Evolutionary conservation across 371 early-diverging fungal genomes (phyloP).

Genomic region (Rhizopus arrhizus): DNA sequence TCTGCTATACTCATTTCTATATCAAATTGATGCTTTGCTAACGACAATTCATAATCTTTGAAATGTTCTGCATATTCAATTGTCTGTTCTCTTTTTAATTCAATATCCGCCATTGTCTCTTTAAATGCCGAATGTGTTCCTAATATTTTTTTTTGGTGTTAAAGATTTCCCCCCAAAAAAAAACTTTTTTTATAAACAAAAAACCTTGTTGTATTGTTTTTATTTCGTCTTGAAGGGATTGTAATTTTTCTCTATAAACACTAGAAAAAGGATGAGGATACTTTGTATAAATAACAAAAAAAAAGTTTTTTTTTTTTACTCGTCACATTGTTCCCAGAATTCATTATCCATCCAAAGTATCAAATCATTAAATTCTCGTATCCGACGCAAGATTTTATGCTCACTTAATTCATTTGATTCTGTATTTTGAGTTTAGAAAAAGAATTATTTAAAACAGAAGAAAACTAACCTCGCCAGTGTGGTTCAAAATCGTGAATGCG

Average conservation of each 20-base stretch:
- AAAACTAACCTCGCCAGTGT: conserved; percentile 27
- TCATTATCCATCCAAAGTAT: conserved; percentile 36
- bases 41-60: conserved; percentile 27
- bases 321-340: conserved; percentile 37
- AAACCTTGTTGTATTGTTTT: conserved; percentile 32
- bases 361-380: conserved; percentile 38
- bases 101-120: conserved; percentile 31
- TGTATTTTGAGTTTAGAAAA: not conserved
- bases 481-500: conserved; percentile 1
- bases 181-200: not conserved
- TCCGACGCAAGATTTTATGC: conserved; percentile 27
- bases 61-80: conserved; percentile 29
- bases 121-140: conserved; percentile 36
- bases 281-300: not conserved
- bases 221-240: conserved; percentile 33
- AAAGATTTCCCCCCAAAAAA: not conserved
- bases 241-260: conserved; percentile 32
- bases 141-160: conserved; percentile 9
- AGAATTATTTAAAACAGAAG: not conserved
- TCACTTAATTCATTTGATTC: conserved; percentile 30
- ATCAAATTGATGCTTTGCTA: conserved; percentile 26
- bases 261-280: conserved; percentile 14
- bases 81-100: conserved; percentile 30
- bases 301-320: conserved; percentile 15
- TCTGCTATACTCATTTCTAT: conserved; percentile 23